Percentiles rank a stretch among this genome's conserved stretches.
These are phyloP conservation scores for Naganishia kalamii DNA, from an alignment of 768 basidiomycete genomes.

Conservation along the genomic window DNA sequence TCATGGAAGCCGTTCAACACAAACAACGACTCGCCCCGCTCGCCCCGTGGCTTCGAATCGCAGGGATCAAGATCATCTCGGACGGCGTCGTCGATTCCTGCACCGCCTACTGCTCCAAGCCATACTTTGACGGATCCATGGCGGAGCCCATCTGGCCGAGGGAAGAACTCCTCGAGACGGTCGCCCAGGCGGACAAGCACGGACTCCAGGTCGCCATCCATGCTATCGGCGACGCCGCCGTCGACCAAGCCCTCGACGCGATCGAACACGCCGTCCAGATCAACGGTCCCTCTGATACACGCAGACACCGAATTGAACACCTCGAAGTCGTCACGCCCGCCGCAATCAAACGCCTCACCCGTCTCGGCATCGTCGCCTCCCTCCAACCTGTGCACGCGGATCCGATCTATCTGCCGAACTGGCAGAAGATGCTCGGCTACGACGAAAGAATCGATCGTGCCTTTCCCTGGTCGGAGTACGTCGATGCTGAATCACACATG, in stretches of 20 bases:
- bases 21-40: background rate
- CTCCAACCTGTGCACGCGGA: constrained; percentile 31
- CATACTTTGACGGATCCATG: constrained; percentile 22
- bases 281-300: constrained; percentile 21
- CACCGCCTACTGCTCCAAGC: constrained; percentile 26
- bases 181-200: constrained; percentile 21
- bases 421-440: constrained; percentile 21
- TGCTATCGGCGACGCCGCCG: constrained; percentile 30
- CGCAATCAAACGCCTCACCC: constrained; percentile 20
- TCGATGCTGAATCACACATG: constrained; percentile 14
- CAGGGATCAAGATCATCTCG: constrained; percentile 30
- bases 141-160: constrained; percentile 27
- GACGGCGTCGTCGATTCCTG: constrained; percentile 30
- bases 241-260: constrained; percentile 25
- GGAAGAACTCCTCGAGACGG: constrained; percentile 19
- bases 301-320: constrained; percentile 27
- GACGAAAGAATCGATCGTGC: constrained; percentile 27
- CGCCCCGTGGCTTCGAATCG: constrained; percentile 21
- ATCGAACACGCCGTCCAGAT: constrained; percentile 22
- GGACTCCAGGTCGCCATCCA: constrained; percentile 28
- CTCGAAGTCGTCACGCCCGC: constrained; percentile 26
- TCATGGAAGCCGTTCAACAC: constrained; percentile 20
- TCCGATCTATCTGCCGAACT: constrained; percentile 26
- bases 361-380: constrained; percentile 27
- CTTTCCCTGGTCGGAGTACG: constrained; percentile 28